Evolutionary conservation across 1,139 yeast genomes (phyloP), one percentile per base, ranked within the genome.

Genomic region (Debaryomycetaceae sp.): DNA sequence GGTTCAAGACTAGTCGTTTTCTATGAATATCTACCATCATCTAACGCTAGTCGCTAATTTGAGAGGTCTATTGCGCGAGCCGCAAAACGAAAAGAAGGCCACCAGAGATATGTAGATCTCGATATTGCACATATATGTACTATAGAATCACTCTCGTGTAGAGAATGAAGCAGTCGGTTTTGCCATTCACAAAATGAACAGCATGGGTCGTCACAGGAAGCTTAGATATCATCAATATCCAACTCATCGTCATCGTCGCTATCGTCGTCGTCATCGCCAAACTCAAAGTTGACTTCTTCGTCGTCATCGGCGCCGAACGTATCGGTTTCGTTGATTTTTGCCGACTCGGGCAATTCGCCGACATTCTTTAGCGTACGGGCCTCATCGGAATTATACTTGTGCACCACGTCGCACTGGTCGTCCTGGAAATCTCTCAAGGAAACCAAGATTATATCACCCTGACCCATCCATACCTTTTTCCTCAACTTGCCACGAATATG

Each of bases 401-500:
- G 93, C 32, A 92, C 90, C 43, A 92, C 97, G 56, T 92, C 99
- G 66, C 96, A 92, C 58, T 82, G 93, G 41, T 85, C 95, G 52
- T 90, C 97, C 62, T 92, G 96, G 76, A 90, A 92, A 51, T 92
- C 99, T 71, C 99, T 85, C 50, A 92, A 73, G 5, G 96, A 86
- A 28, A 90, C 90, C 51, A 92, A 68, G 43, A 92, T 86, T 46
- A 92, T 92, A 54, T 92, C 99, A 62, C 98, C 98, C 61, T 86
- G 97, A 27, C 85, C 82, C 85, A 92, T 87, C 99, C 99, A 92
- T 38, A 87, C 97, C 75, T 90, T 90, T 78, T 92, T 92, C 73
- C 99, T 82, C 66, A 92, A 74, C 58, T 92, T 92, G 45, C 99
- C 99, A 70, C 99, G 82, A 51, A 92, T 92, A 55, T 90, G 98